Base-by-base conservation (phyloP, 768 basidiomycete species). In the Boletus coccyginus region DNA sequence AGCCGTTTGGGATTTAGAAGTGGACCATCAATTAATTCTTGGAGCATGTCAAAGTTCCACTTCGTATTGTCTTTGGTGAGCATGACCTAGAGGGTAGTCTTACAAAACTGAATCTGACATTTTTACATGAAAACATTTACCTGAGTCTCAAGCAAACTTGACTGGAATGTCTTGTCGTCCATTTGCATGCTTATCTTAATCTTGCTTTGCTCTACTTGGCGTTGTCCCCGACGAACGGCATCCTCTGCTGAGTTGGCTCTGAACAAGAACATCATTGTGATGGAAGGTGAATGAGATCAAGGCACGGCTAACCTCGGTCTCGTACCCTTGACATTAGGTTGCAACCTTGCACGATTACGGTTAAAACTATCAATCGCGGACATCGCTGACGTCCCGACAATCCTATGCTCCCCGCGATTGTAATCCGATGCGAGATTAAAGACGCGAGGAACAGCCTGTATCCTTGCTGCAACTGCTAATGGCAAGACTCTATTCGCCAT, bases 101-200 rank as follows among this genome's bases (percentile, higher is more conserved):
- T 36, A 43, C 21, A 51, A 56, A 36, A 27, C 7, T 29, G 53
- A 41, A 33, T 14, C 17, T 38, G 16, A 40, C 21, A 55, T 42
- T 21, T 21, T 29, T 56, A 43, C 14, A 14, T 24, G 31, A 54
- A 51, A 1, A 13, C 13, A 68, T 68, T 57, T 50, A 93, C 93
- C 73, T 94, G 91, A 3, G 93, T 92, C 63, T 97, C 94, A 21
- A 94, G 78, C 48, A 99, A 76, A 40, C 79, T 81, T 5, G 86
- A 77, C 66, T 95, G 92, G 73, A 98, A 99, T 5, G 88, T 83
- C 69, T 81, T 87, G 70, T 98, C 97, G 68, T 99, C 97, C 84
- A 98, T 92, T 73, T 93, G 90, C 82, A 97, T 85, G 57, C 88
- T 90, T 67, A 90, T 81, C 68, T 94, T 92, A 52, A 97, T 78